A percentile compares a stretch with the other conserved stretches of the same genome.
These are phyloP conservation scores for Penicillium flavigenum DNA, from an alignment of 495 filamentous ascomycete species.

Conservation along the genomic window DNA sequence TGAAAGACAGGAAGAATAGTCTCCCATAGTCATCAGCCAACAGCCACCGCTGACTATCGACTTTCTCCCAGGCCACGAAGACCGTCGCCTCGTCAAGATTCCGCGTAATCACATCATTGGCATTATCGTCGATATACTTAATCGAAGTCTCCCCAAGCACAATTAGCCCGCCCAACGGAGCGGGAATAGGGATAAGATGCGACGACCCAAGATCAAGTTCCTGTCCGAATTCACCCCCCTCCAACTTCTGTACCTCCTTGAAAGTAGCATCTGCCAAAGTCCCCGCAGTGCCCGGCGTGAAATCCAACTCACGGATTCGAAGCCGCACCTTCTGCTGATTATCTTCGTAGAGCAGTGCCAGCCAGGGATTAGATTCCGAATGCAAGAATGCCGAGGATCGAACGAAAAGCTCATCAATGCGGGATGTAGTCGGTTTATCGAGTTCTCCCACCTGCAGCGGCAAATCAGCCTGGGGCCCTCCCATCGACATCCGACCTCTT, in stretches of 20 bases:
- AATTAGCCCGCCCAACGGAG: slow-evolving; percentile 67
- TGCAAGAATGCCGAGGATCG: slow-evolving; percentile 79
- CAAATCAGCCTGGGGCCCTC: slow-evolving; percentile 29
- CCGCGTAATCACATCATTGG: slow-evolving; percentile 60
- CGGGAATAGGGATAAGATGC: slow-evolving; percentile 80
- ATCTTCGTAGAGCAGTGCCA: slow-evolving; percentile 84
- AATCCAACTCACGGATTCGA: slow-evolving; percentile 58
- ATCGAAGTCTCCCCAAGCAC: slow-evolving; percentile 84
- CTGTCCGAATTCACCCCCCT: slow-evolving; percentile 43
- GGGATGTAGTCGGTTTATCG: slow-evolving; percentile 65
- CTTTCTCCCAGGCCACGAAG: slow-evolving; percentile 84
- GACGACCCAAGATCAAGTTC: slow-evolving; percentile 71
- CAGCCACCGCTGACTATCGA: slow-evolving; percentile 77
- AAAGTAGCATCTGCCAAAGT: slow-evolving; percentile 53
- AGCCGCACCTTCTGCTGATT: slow-evolving; percentile 61
- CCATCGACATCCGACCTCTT: slow-evolving; percentile 27
- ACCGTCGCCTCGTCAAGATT: slow-evolving; percentile 69
- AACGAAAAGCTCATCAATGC: slow-evolving; percentile 85
- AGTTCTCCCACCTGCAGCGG: slow-evolving; percentile 56
- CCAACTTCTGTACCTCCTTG: slow-evolving; percentile 42
- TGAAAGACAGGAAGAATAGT: slow-evolving; percentile 75
- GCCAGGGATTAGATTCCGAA: slow-evolving; percentile 66
- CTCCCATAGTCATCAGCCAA: slow-evolving; percentile 87
- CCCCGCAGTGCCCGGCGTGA: slow-evolving; percentile 44
- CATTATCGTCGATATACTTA: slow-evolving; percentile 72